Conservation (phyloP, 495 filamentous ascomycete genomes). For the Neurospora sp. region DNA sequence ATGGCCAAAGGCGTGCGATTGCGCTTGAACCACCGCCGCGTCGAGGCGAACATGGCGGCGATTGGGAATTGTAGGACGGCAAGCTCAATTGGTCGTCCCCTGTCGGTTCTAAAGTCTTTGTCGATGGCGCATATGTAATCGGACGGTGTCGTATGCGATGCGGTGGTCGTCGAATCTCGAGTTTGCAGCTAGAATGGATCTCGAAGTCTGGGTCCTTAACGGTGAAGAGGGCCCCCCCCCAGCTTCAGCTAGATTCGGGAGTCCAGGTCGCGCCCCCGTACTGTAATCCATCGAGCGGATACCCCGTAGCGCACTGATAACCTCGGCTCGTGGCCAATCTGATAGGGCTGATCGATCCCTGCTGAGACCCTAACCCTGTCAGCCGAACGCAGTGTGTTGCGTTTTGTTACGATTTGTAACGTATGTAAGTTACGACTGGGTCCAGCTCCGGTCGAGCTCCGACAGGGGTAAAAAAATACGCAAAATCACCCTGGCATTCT, state of each 20-base stretch:
- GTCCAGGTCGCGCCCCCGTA: background rate
- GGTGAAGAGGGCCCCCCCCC: background rate
- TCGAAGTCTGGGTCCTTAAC: background rate
- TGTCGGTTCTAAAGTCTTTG: background rate
- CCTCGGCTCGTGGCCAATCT: background rate
- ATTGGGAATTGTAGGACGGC: background rate
- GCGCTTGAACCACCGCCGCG: conserved; percentile 79
- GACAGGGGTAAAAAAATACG: background rate
- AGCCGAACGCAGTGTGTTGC: background rate
- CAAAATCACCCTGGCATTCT: background rate
- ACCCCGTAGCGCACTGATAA: background rate
- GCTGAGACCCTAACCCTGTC: background rate
- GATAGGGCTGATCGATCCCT: background rate
- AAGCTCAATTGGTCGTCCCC: background rate
- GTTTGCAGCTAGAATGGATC: background rate
- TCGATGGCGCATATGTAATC: background rate
- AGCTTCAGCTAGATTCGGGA: background rate
- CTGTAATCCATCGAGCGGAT: background rate
- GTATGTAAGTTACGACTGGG: background rate
- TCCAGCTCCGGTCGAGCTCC: background rate
- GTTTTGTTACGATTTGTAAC: background rate
- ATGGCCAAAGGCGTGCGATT: conserved; percentile 86
- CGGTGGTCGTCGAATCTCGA: background rate
- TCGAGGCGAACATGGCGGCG: conserved; percentile 65
- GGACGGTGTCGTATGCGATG: background rate